phyloP scores from a whole-genome alignment of 2,329 filamentous ascomycete genomes.

The Fusarium solani-melongenae region DNA sequence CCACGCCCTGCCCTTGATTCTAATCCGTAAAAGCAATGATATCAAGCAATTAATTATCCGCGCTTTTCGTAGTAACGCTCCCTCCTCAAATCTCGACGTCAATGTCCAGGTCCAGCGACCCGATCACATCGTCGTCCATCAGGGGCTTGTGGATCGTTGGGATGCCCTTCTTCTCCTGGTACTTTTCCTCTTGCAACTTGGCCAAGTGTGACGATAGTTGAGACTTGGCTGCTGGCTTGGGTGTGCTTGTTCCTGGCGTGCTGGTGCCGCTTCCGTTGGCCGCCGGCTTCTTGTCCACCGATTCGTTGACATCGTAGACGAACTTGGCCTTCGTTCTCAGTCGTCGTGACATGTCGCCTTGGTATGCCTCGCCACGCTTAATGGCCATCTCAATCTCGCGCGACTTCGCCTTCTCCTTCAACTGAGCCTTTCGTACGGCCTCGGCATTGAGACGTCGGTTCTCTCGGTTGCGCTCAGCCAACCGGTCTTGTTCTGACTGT shows the following conservation, averaged over 20 bases:
- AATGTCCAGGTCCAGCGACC: conserved; percentile 87
- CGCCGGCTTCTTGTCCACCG: conserved; percentile 58
- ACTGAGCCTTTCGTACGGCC: conserved; percentile 88
- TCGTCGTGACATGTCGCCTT: conserved; percentile 69
- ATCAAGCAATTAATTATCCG: neutral
- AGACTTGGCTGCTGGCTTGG: conserved; percentile 58
- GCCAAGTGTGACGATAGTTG: conserved; percentile 62
- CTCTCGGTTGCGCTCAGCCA: conserved; percentile 84
- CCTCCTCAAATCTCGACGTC: conserved; percentile 82
- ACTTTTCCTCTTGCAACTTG: conserved; percentile 64
- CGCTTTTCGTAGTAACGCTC: conserved; percentile 16
- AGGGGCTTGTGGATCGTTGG: conserved; percentile 81
- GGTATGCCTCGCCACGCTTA: conserved; percentile 70
- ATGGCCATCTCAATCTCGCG: conserved; percentile 70
- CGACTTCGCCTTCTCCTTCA: conserved; percentile 78
- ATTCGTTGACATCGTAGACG: conserved; percentile 70
- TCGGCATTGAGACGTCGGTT: conserved; percentile 89
- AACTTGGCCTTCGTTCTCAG: conserved; percentile 76
- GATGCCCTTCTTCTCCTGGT: conserved; percentile 68
- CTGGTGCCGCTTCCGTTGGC: conserved; percentile 62
- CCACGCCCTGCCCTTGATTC: conserved; percentile 7
- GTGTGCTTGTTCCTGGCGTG: conserved; percentile 65
- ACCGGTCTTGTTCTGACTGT: conserved; percentile 79
- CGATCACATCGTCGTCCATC: conserved; percentile 94
- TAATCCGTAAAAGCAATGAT: conserved; percentile 11